phyloP scores from a whole-genome alignment of 108 stramenopile genomes.

The Bacterosira constricta region DNA sequence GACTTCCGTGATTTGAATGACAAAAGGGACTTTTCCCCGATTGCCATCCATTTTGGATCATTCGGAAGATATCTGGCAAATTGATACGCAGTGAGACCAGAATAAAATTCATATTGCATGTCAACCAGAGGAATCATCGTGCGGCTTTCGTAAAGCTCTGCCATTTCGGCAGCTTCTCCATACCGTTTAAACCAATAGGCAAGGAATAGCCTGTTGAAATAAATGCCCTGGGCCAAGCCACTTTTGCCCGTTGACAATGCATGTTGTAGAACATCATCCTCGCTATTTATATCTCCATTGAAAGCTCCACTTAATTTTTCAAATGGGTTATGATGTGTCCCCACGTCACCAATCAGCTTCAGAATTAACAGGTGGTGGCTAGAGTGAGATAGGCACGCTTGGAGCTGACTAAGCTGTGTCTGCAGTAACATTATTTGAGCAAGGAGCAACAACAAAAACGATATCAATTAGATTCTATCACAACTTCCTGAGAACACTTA shows the following conservation, averaged over 20 bases:
- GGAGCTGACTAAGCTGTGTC: neutral
- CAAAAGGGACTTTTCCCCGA: constrained; percentile 2
- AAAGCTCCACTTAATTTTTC: neutral
- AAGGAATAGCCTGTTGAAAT: neutral
- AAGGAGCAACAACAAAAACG: no score
- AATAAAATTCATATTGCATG: constrained; percentile 2
- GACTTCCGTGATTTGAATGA: neutral
- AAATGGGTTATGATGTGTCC: no score
- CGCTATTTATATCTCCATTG: neutral
- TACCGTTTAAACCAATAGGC: constrained; percentile 5
- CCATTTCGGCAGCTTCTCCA: neutral
- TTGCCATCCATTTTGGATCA: constrained; percentile 1
- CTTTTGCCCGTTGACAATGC: neutral
- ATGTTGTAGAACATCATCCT: neutral
- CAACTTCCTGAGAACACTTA: no score
- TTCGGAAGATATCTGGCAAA: neutral
- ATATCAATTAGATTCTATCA: no score
- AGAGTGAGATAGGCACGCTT: neutral
- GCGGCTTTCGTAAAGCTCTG: constrained; percentile 3
- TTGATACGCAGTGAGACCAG: neutral
- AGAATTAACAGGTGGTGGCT: constrained; percentile 1
- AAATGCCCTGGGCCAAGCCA: constrained; percentile 3
- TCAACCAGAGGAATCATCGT: constrained; percentile 8
- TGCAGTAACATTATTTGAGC: neutral
- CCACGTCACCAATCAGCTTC: neutral